Evolutionary conservation across 2,329 filamentous ascomycete species (phyloP), one percentile per base, ranked within the genome.

Genomic region (Exophiala viscosa): DNA sequence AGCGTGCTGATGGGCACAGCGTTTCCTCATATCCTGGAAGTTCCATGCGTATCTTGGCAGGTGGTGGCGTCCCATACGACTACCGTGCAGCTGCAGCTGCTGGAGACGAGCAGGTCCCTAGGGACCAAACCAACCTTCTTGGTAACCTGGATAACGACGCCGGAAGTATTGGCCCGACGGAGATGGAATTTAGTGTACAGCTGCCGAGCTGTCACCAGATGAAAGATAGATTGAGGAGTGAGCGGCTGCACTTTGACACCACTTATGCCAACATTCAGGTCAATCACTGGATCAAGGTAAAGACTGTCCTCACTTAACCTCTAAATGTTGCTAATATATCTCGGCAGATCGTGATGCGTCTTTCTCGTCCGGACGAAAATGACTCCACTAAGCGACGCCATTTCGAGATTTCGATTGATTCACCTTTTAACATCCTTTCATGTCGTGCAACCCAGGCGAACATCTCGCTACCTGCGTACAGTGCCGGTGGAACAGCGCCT

Each of bases 381-480:
- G 88, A 95, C 63, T 84, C 90, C 0, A 77, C 76, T 1, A 91
- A 91, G 66, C 83, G 90, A 58, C 82, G 90, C 32, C 91, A 96
- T 67, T 96, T 95, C 62, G 91, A 96, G 69, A 96, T 96, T 64
- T 95, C 90, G 61, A 96, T 96, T 62, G 91, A 96, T 70, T 96
- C 90, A 1, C 91, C 91, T 1, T 92, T 96, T 67, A 92, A 92
- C 57, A 89, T 96, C 41, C 85, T 96, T 43, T 92, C 91, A 57
- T 96, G 91, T 73, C 88, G 88, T 57, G 90, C 91, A n/a, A 95
- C 90, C 0, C 88, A 93, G 67, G 86, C 88, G 45, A 96, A 96
- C 69, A 95, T 87, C 20, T 84, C 84, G 10, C 79, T 96, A 9
- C 91, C 91, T 0, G 87, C 88, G 13, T 96, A 96, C 68, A 84